Evolutionary conservation across 768 basidiomycete genomes (phyloP), one percentile per base, ranked within the genome.

Genomic region (Lentinula guzmanii): DNA sequence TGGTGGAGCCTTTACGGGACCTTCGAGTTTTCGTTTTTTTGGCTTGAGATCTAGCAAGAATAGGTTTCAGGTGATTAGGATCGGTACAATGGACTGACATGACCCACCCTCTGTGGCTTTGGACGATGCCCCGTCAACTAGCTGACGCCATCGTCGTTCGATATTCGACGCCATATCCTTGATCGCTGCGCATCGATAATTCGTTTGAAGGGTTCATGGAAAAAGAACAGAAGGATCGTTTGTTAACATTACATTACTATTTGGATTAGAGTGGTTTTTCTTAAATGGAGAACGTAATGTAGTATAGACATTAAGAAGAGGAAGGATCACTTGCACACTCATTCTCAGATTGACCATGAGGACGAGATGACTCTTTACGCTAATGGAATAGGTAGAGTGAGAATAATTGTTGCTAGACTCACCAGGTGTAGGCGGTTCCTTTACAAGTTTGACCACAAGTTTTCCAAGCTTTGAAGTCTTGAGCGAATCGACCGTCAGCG

Each of bases 161-260:
- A 93, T 79, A 78, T 91, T 92, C 71, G 84, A 84, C 68, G 91
- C 91, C 89, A 93, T 91, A 78, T 93, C 91, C 86, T 92, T 90
- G 87, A 91, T 84, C 77, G 91, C 91, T 93, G 80, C 73, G 73
- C 71, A 65, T 65, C 65, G 65, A 68, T 37, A 67, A 70, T 50
- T 62, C 45, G 48, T 77, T 70, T 65, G 59, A 66, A 71, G 66
- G 63, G 61, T 57, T 64, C 57, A 65, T 60, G 70, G 63, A 68
- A 74, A 64, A 73, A 75, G 74, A 69, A 72, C 68, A 76, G 74
- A 73, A 70, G 75, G 72, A 68, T 61, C 69, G 74, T 70, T 64
- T 64, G 88, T 91, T 86, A 91, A 87, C 81, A 85, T 76, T 68
- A 67, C 50, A 64, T 65, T 69, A 60, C 34, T 59, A 51, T 60